These are phyloP conservation scores for Bretziella fagacearum DNA, from an alignment of 2,329 filamentous ascomycete species.

Conservation along the genomic window DNA sequence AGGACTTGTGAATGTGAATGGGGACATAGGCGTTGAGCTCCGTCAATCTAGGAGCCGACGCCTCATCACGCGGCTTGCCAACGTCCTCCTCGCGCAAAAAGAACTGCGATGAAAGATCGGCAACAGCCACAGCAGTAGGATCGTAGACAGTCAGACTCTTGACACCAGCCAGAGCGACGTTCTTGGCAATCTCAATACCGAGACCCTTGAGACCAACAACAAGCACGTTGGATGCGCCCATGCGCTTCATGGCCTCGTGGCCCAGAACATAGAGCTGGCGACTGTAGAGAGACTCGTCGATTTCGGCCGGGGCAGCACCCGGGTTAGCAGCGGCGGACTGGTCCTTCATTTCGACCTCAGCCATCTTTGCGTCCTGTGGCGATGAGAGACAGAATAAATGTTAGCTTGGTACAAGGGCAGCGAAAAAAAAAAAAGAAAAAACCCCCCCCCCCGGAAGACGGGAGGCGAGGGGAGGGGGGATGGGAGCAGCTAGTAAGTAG, in stretches of 20 bases:
- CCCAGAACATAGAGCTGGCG: slow-evolving; percentile 56
- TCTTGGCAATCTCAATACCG: slow-evolving; percentile 97
- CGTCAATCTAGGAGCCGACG: slow-evolving; percentile 74
- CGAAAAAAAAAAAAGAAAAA: neutral
- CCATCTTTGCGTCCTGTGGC: slow-evolving; percentile 33
- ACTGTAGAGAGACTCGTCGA: slow-evolving; percentile 59
- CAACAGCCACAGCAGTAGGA: slow-evolving; percentile 63
- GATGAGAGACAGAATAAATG: slow-evolving; percentile 13
- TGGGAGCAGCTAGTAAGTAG: no score
- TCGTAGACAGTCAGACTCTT: slow-evolving; percentile 93
- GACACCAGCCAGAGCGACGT: slow-evolving; percentile 91
- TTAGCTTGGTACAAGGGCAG: slow-evolving; percentile 9
- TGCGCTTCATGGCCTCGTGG: slow-evolving; percentile 91
- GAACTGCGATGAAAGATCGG: slow-evolving; percentile 93
- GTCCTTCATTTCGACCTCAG: slow-evolving; percentile 37
- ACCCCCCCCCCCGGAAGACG: no score
- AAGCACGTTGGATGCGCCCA: slow-evolving; percentile 90
- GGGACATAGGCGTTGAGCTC: slow-evolving; percentile 96
- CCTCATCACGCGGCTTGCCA: slow-evolving; percentile 74
- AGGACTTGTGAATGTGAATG: slow-evolving; percentile 54
- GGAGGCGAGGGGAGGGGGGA: no score
- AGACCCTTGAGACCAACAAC: slow-evolving; percentile 83
- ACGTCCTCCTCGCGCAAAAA: slow-evolving; percentile 81
- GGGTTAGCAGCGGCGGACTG: slow-evolving; percentile 30
- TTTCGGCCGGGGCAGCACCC: slow-evolving; percentile 39